Evolutionary conservation across 495 filamentous ascomycete genomes (phyloP), one percentile per base, ranked within the genome.

Genomic region (Trichoderma parareesei): DNA sequence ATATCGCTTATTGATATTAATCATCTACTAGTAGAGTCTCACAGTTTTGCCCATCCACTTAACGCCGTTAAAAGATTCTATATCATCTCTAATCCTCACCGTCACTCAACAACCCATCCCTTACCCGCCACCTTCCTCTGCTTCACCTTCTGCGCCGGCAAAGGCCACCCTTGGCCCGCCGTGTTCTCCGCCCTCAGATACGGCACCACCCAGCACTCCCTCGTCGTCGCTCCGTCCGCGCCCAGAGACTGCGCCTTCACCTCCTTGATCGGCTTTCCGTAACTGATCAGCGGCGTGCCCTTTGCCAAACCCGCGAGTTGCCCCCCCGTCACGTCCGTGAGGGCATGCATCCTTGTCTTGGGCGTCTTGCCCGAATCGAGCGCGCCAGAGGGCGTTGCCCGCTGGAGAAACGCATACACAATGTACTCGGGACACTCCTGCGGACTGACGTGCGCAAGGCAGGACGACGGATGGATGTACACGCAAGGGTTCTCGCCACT

Each of bases 231-330:
- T 0, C 81, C 81, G 33, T 84, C 85, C 14, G 66, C 79, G 8
- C 83, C 84, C 46, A 72, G 69, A 9, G 66, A 67, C 0, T 64
- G 16, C 13, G 40, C 72, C 61, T 75, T 71, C 18, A 75, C 71
- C 68, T 89, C 86, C 78, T 93, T 95, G 44, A 97, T 85, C 3
- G 94, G 95, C 79, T 98, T 98, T 0, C 90, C 89, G 67, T 93
- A 93, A 46, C 82, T 82, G 35, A 98, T 72, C 64, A 98, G 78
- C 65, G 93, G 91, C 14, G 94, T 97, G 10, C 90, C 90, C 71
- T 90, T 87, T 5, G 92, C 90, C 60, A 98, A 76, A 10, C 84
- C 84, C 13, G 90, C 84, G n/a, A 99, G 81, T 71, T 93, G 89
- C 10, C 81, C 78, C 7, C 84, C 88, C 27, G 85, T 89, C 5